A percentile compares a stretch with the other conserved stretches of the same genome.
These are phyloP conservation scores for Harrya chromipes DNA, from an alignment of 768 basidiomycete species.

Conservation along the genomic window DNA sequence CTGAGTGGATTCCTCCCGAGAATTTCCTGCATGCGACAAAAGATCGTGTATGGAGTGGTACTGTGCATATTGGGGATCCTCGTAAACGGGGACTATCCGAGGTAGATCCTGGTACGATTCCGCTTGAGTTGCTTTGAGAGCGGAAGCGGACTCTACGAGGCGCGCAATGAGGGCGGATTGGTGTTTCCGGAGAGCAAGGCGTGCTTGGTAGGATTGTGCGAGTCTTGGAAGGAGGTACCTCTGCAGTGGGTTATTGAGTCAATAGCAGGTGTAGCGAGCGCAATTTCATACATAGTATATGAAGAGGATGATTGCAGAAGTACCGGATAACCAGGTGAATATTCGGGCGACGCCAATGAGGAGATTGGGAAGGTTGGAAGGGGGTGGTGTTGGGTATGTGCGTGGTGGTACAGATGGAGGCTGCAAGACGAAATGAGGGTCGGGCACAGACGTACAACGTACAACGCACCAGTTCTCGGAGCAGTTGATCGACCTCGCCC, in stretches of 20 bases:
- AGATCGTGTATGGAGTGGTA: slow-evolving; percentile 47
- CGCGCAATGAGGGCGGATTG: slow-evolving; percentile 54
- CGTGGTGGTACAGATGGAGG: slow-evolving; percentile 61
- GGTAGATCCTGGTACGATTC: slow-evolving; percentile 59
- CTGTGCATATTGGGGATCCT: slow-evolving; percentile 41
- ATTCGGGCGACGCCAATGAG: slow-evolving; percentile 60
- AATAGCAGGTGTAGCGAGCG: neutral
- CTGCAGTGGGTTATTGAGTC: slow-evolving; percentile 35
- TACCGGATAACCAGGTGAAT: slow-evolving; percentile 63
- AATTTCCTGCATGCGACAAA: slow-evolving; percentile 13
- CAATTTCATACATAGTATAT: slow-evolving; percentile 58
- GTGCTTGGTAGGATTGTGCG: slow-evolving; percentile 53
- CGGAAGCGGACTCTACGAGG: slow-evolving; percentile 53
- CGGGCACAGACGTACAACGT: neutral
- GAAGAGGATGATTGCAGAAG: slow-evolving; percentile 55
- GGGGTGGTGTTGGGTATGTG: slow-evolving; percentile 67
- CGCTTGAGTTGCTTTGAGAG: slow-evolving; percentile 53
- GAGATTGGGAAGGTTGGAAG: slow-evolving; percentile 65
- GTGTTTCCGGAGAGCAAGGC: slow-evolving; percentile 57
- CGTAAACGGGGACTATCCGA: slow-evolving; percentile 46
- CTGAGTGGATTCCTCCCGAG: slow-evolving; percentile 13
- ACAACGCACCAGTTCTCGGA: slow-evolving; percentile 52
- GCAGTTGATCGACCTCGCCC: slow-evolving; percentile 54
- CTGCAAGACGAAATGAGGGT: slow-evolving; percentile 18
- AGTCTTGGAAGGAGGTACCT: slow-evolving; percentile 69